Evolutionary conservation across 1,284 basidiomycete species (phyloP).

Genomic region (Pseudozyma thailandica): DNA sequence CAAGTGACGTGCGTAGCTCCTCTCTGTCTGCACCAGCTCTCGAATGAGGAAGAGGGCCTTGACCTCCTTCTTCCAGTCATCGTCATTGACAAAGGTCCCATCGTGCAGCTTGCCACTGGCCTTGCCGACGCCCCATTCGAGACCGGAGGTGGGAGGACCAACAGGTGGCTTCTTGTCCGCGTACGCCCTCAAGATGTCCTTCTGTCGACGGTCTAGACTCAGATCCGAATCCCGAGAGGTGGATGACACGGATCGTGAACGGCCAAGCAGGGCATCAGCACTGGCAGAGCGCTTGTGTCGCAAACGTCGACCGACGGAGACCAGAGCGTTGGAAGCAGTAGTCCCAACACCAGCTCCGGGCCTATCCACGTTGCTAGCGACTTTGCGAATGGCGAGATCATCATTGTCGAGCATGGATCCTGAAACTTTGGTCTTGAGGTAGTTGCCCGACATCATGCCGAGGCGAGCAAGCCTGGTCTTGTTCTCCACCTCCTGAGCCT

Average conservation of each 20-base stretch:
- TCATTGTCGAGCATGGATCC: slow-evolving; percentile 23
- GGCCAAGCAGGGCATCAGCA: slow-evolving; percentile 21
- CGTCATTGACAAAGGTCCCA: slow-evolving; percentile 60
- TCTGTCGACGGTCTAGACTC: slow-evolving; percentile 40
- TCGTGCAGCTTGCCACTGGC: slow-evolving; percentile 57
- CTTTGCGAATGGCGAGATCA: not conserved
- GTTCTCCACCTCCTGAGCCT: slow-evolving; percentile 33
- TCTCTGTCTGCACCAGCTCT: slow-evolving; percentile 65
- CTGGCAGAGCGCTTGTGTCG: slow-evolving; percentile 34
- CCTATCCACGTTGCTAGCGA: not conserved
- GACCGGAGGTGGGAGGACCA: slow-evolving; percentile 21
- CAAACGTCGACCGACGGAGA: not conserved
- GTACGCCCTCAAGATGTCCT: slow-evolving; percentile 43
- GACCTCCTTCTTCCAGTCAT: slow-evolving; percentile 66
- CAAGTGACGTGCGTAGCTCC: slow-evolving; percentile 62
- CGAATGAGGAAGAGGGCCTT: slow-evolving; percentile 65
- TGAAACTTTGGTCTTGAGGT: slow-evolving; percentile 28
- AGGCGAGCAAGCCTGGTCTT: slow-evolving; percentile 33
- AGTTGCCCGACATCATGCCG: slow-evolving; percentile 33
- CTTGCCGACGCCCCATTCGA: slow-evolving; percentile 55
- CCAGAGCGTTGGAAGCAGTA: not conserved
- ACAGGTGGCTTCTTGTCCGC: slow-evolving; percentile 16
- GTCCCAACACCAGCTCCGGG: not conserved
- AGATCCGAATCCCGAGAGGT: slow-evolving; percentile 7
- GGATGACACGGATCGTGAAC: slow-evolving; percentile 6